Base-by-base conservation (phyloP, 2,329 filamentous ascomycete species). In the Trichocomaceae sp. region DNA sequence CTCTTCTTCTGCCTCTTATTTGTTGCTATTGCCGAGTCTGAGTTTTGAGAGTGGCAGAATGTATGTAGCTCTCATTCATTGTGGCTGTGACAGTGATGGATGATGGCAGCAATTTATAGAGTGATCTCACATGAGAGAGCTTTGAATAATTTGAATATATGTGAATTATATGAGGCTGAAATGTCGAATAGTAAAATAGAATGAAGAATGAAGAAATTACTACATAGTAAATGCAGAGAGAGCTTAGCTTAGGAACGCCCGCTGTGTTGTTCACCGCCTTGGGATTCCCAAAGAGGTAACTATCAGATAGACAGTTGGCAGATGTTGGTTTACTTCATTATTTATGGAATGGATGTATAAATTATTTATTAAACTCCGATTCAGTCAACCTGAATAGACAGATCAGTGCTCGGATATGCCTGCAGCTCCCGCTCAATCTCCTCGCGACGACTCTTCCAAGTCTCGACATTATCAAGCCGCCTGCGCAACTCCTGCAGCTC, bases 401-500 rank as follows among this genome's bases (percentile, higher is more conserved):
- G n/a, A n/a, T n/a, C n/a, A n/a, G n/a, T n/a, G n/a, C n/a, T n/a
- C n/a, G n/a, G n/a, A n/a, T n/a, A n/a, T n/a, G n/a, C 77, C 42
- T 72, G 83, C 56, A 99, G 75, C 74, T 99, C 92, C 44, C 74
- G 73, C 64, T 97, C 90, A 64, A 99, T 95, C 69, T 90, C 87
- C 50, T 83, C 79, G 35, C 84, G 83, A 50, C 93, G 80, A 60
- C 75, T 74, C 76, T 92, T 90, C 90, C 90, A 95, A 63, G 84
- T 80, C 52, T 92, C 87, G 0, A 97, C 92, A 71, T 89, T 85
- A 10, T 83, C 80, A 7, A 99, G 75, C 22, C 87, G 80, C 69
- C 92, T 89, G 29, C 86, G 83, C 44, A 99, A 78, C 61, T 96
- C 90, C 49, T 87, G 82, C 15, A 97, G 77, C 70, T 99, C 93